These are phyloP conservation scores for Boletus rubroflammeus DNA, from an alignment of 768 basidiomycete species.

Conservation along the genomic window DNA sequence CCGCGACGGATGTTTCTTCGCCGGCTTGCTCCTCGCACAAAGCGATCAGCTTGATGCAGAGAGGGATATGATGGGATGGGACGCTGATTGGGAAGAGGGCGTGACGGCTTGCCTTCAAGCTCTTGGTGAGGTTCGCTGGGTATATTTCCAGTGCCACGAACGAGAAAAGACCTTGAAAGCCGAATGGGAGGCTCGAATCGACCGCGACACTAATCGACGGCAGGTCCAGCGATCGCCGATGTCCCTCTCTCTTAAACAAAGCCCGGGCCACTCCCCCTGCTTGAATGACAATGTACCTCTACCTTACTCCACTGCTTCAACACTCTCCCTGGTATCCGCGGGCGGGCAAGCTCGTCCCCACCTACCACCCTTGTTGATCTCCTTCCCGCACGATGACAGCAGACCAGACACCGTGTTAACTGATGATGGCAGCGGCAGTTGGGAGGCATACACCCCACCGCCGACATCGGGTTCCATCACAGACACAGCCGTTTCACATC, in stretches of 20 bases:
- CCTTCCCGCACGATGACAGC: slow-evolving; percentile 44
- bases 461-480: slow-evolving; percentile 51
- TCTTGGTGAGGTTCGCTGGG: slow-evolving; percentile 82
- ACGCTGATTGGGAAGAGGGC: slow-evolving; percentile 32
- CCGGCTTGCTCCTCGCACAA: slow-evolving; percentile 71
- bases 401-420: slow-evolving; percentile 50
- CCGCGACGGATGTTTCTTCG: slow-evolving; percentile 88
- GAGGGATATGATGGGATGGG: slow-evolving; percentile 20
- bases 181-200: slow-evolving; percentile 41
- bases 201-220: slow-evolving; percentile 31
- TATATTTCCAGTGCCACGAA: slow-evolving; percentile 70
- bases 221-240: slow-evolving; percentile 20
- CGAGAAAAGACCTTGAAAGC: slow-evolving; percentile 56
- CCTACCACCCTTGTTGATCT: slow-evolving; percentile 43
- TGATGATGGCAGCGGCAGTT: slow-evolving; percentile 49
- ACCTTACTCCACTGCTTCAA: slow-evolving; percentile 7
- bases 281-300: slow-evolving; percentile 20
- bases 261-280: slow-evolving; percentile 28
- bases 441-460: slow-evolving; percentile 64
- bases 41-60: slow-evolving; percentile 36
- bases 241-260: slow-evolving; percentile 24
- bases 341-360: slow-evolving; percentile 42
- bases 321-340: slow-evolving; percentile 32
- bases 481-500: slow-evolving; percentile 42
- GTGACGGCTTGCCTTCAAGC: slow-evolving; percentile 61